Conservation (phyloP, 2,329 filamentous ascomycete species). For the Sclerotinia spermophila region DNA sequence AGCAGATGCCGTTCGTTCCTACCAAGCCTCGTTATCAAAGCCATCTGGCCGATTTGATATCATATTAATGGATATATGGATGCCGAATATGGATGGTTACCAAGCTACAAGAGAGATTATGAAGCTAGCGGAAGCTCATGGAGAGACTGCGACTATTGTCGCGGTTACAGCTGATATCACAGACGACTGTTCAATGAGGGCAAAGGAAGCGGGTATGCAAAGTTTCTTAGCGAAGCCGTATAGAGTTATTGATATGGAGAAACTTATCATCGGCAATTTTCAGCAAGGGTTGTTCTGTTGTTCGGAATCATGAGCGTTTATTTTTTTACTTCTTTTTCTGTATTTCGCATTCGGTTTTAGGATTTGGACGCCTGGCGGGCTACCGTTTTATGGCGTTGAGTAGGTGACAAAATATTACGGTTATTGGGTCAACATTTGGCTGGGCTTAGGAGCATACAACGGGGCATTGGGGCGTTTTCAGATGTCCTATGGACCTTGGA, state of each 20-base stretch:
- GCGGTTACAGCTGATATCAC: conserved; percentile 56
- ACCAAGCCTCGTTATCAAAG: conserved; percentile 44
- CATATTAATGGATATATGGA: conserved; percentile 73
- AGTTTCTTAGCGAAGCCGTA: conserved; percentile 56
- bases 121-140: conserved; percentile 28
- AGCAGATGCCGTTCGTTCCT: conserved; percentile 61
- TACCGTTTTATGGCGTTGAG: conserved; percentile 1
- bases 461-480: neutral
- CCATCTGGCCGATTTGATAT: conserved; percentile 50
- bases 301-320: conserved; percentile 4
- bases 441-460: neutral
- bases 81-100: conserved; percentile 69
- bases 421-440: neutral
- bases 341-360: conserved; percentile 1
- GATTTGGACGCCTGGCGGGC: neutral
- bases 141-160: conserved; percentile 40
- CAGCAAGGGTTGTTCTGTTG: conserved; percentile 3
- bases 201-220: conserved; percentile 50
- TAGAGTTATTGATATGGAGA: conserved; percentile 51
- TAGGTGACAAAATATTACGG: neutral
- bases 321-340: neutral
- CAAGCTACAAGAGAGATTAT: conserved; percentile 63
- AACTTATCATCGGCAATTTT: conserved; percentile 43
- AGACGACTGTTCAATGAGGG: conserved; percentile 46
- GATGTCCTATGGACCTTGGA: neutral